phyloP scores from a whole-genome alignment of 2,329 filamentous ascomycete genomes.

The Thielaviopsis euricoi region DNA sequence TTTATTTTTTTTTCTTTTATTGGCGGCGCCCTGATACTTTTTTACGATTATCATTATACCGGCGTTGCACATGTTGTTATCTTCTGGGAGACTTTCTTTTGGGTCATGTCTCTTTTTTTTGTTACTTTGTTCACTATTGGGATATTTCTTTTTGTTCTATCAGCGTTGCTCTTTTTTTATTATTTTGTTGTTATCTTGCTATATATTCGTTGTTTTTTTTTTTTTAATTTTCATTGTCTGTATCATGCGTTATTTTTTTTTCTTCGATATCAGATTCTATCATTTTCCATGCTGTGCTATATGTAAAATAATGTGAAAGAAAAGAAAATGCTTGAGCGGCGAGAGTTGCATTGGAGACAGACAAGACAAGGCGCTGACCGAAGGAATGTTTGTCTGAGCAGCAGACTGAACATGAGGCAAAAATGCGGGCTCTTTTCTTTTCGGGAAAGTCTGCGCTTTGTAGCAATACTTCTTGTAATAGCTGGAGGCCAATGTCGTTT shows the following conservation, averaged over 20 bases:
- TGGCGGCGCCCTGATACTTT: background rate
- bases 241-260: background rate
- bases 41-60: background rate
- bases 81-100: background rate
- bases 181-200: background rate
- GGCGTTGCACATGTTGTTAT: background rate
- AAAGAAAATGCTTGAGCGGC: background rate
- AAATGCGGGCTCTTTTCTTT: no score
- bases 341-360: background rate
- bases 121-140: background rate
- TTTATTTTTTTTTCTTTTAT: background rate
- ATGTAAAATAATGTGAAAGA: background rate
- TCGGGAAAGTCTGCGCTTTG: no score
- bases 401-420: background rate
- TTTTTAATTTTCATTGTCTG: background rate
- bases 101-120: background rate
- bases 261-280: background rate
- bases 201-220: background rate
- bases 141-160: background rate
- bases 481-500: no score
- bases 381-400: background rate
- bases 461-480: no score
- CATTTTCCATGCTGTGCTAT: background rate
- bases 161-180: background rate
- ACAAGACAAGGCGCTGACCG: background rate